These are phyloP conservation scores for Vitis vinifera DNA, from an alignment of 164 flowering plant species.

Conservation along the genomic window ASM3070453v1 NC_081814.1:3107001-3107500, in stretches of 20 bases:
- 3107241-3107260: neutral
- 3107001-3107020: conserved; percentile 74
- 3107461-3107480: too few species aligned
- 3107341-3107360: neutral
- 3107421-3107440: neutral
- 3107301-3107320: neutral
- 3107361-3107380: too few species aligned
- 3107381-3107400: too few species aligned
- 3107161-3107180: conserved; percentile 87
- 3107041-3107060: neutral
- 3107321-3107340: neutral
- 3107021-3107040: conserved; percentile 43
- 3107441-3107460: too few species aligned
- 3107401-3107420: neutral
- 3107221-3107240: neutral
- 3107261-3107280: neutral
- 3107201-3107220: conserved; percentile 2
- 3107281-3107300: neutral
- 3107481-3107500: too few species aligned
- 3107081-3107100: neutral
- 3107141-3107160: conserved; percentile 85
- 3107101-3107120: conserved; percentile 17
- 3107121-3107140: conserved; percentile 92
- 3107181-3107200: conserved; percentile 10
- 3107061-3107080: neutral